A percentile compares a stretch with the other conserved stretches of the same genome.
These are phyloP conservation scores for Trypanosoma theileri DNA, from an alignment of 208 protist species.

Conservation along the genomic window DNA sequence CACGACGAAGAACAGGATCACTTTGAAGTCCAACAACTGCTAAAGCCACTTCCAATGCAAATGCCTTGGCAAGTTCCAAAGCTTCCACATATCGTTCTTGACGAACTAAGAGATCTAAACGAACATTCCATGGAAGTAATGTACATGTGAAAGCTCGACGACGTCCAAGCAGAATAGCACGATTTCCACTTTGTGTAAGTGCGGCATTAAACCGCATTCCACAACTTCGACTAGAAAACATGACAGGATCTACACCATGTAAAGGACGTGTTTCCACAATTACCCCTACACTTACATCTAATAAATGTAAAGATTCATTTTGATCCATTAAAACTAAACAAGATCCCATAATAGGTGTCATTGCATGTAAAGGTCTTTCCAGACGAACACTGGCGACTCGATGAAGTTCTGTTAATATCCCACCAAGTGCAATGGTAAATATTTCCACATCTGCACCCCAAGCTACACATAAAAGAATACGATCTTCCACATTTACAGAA, in stretches of 20 bases:
- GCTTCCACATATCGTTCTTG: slow-evolving; percentile 46
- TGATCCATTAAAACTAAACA: slow-evolving; percentile 54
- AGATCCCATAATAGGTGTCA: slow-evolving; percentile 39
- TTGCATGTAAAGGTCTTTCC: slow-evolving; percentile 38
- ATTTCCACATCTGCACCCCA: slow-evolving; percentile 64
- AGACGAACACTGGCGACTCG: slow-evolving; percentile 33
- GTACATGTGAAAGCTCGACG: slow-evolving; percentile 39
- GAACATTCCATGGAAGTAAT: slow-evolving; percentile 65
- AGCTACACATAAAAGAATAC: slow-evolving; percentile 50
- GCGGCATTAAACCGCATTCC: slow-evolving; percentile 43
- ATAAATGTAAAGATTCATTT: slow-evolving; percentile 37
- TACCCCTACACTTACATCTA: slow-evolving; percentile 54
- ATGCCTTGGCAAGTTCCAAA: slow-evolving; percentile 57
- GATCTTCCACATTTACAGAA: slow-evolving; percentile 23
- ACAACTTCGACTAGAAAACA: slow-evolving; percentile 31
- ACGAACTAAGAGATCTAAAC: slow-evolving; percentile 54
- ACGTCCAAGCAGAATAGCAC: slow-evolving; percentile 43
- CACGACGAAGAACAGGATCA: slow-evolving; percentile 34
- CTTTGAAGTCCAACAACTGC: slow-evolving; percentile 50
- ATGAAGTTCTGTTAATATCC: slow-evolving; percentile 32
- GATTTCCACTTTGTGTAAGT: slow-evolving; percentile 30
- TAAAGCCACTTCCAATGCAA: slow-evolving; percentile 65
- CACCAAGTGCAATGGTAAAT: slow-evolving; percentile 38
- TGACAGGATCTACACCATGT: slow-evolving; percentile 37
- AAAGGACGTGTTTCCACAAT: slow-evolving; percentile 55